Conservation (phyloP, 441 rosid genomes). For the Eruca vesicaria region DNA sequence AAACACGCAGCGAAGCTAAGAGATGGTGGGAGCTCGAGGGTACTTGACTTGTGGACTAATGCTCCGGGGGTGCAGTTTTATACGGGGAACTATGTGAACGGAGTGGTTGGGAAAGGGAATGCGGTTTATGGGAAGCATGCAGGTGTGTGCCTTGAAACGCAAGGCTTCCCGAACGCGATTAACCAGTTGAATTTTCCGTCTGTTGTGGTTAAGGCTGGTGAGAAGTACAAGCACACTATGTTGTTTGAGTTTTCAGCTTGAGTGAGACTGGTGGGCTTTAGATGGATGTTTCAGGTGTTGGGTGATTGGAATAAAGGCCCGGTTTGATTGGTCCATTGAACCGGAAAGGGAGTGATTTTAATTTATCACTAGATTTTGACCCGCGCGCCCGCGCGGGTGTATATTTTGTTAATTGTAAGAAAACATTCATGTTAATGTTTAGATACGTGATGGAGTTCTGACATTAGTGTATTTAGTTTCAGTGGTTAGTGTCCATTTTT, state of each 20-base stretch:
- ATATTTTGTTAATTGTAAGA: too few species aligned
- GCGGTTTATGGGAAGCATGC: slow-evolving; percentile 78
- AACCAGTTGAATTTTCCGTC: slow-evolving; percentile 82
- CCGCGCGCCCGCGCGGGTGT: too few species aligned
- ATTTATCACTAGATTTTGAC: not conserved
- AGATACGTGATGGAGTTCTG: too few species aligned
- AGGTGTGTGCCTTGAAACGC: slow-evolving; percentile 85
- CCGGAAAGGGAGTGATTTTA: not conserved
- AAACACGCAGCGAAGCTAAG: slow-evolving; percentile 69
- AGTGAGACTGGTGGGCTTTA: slow-evolving; percentile 31
- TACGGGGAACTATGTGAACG: slow-evolving; percentile 77
- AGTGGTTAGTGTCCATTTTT: too few species aligned
- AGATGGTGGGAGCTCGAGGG: slow-evolving; percentile 67
- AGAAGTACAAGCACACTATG: slow-evolving; percentile 74
- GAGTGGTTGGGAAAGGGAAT: slow-evolving; percentile 71
- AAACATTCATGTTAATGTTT: too few species aligned
- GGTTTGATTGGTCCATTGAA: not conserved
- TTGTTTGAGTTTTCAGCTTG: slow-evolving; percentile 70
- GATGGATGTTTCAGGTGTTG: not conserved
- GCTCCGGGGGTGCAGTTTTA: slow-evolving; percentile 90
- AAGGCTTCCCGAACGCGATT: slow-evolving; percentile 84
- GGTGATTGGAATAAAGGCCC: not conserved
- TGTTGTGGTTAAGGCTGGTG: slow-evolving; percentile 67
- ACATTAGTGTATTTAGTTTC: too few species aligned
- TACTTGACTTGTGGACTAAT: slow-evolving; percentile 76